These are phyloP conservation scores for Emergomyces orientalis DNA, from an alignment of 2,329 filamentous ascomycete species.

Conservation along the genomic window DNA sequence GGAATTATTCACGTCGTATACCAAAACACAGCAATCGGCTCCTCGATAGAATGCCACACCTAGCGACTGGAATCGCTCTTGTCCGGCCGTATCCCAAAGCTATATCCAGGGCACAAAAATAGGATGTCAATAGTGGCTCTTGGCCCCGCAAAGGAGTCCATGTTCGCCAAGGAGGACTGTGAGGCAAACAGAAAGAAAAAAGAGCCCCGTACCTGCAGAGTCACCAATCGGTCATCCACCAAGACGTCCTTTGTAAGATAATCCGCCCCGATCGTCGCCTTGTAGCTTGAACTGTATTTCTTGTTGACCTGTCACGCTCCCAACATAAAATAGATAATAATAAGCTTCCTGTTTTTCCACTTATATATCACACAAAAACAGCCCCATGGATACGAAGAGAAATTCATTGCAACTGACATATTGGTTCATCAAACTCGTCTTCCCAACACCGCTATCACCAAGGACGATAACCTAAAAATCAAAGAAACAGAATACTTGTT, in stretches of 20 bases:
- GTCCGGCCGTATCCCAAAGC: conserved; percentile 97
- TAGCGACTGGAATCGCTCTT: conserved; percentile 97
- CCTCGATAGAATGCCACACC: conserved; percentile 99
- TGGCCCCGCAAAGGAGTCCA: background rate
- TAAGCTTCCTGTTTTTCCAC: background rate
- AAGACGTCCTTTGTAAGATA: conserved; percentile 97
- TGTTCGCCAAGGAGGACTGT: background rate
- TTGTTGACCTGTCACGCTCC: conserved; percentile 77
- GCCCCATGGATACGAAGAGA: too few relatives aligned
- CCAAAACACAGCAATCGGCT: conserved; percentile 96
- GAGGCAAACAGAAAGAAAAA: background rate
- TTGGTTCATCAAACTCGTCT: conserved; percentile 99
- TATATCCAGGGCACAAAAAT: conserved; percentile 40
- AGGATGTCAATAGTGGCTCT: background rate
- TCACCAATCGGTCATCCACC: conserved; percentile 93
- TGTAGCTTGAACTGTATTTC: conserved; percentile 99
- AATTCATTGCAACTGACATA: conserved; percentile 61
- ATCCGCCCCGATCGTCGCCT: conserved; percentile 96
- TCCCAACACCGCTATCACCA: conserved; percentile 96
- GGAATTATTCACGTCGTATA: conserved; percentile 98
- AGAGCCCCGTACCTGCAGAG: conserved; percentile 73
- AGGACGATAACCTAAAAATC: conserved; percentile 81
- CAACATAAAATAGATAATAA: background rate
- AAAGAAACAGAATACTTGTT: conserved; percentile 13
- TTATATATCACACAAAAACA: background rate